Evolutionary conservation across 2,329 filamentous ascomycete species (phyloP), one percentile per base, ranked within the genome.

Genomic region (Kalmusia sp.): DNA sequence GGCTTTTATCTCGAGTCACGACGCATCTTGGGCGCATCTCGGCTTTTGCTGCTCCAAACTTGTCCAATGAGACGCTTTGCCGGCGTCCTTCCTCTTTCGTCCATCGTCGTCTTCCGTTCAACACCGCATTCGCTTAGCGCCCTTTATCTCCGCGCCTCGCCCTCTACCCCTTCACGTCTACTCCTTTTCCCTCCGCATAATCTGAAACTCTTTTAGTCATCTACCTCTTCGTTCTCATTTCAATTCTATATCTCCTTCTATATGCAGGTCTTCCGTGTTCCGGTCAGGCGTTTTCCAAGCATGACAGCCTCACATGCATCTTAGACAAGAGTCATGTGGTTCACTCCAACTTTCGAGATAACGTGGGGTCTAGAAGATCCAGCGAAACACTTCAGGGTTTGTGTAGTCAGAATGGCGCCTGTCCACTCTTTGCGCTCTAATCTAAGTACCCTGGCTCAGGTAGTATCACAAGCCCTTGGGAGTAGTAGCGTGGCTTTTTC

Each of bases 111-210:
- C 55, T 50, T 54, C 45, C 45, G 37, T 44, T 45, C 21, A 31
- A 55, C 58, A 57, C 61, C 62, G 57, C 62, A 67, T 63, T 48
- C 50, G 58, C 58, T 57, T 67, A 68, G 61, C 60, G 30, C 43
- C 37, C 31, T 33, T 33, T 14, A 22, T 34, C 35, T 41, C 43
- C 27, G 31, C 38, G 28, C 35, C 24, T 40, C 50, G 25, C 30
- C 12, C 34, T 37, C 21, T 38, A 25, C 11, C 25, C n/a, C 21
- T 38, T 33, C 28, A 22, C 27, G 40, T 21, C 25, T 49, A 22
- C 24, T 52, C 28, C 31, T 24, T 35, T 53, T 24, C 22, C 14
- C 28, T 25, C 19, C 14, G 25, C 43, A 31, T 21, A 22, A 28
- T 33, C 15, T n/a, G 17, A 39, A 31, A 31, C 31, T 48, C 19